phyloP scores from a whole-genome alignment of 495 filamentous ascomycete species.

The Talaromyces nanjingensis region DNA sequence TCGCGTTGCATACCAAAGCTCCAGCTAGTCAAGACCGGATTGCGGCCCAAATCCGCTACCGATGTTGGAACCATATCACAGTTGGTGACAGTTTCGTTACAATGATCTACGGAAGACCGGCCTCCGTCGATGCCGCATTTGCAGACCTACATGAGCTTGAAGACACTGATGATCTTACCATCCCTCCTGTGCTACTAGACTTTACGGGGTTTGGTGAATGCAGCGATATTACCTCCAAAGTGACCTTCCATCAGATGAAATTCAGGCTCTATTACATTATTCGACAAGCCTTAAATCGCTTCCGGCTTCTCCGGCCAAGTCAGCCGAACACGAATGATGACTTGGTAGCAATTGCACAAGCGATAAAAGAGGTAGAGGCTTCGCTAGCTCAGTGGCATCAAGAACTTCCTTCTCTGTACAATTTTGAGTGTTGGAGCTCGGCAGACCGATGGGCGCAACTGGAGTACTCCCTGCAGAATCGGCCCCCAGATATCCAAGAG shows the following conservation, averaged over 20 bases:
- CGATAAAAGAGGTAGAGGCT: constrained; percentile 9
- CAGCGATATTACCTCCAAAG: constrained; percentile 10
- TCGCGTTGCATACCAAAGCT: constrained; percentile 11
- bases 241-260: constrained; percentile 12
- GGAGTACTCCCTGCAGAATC: constrained; percentile 5
- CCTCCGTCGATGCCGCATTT: constrained; percentile 13
- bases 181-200: constrained; percentile 6
- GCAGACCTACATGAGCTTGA: constrained; percentile 12
- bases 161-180: constrained; percentile 11
- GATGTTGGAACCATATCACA: constrained; percentile 18
- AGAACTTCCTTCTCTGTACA: constrained; percentile 9
- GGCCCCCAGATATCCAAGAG: constrained; percentile 6
- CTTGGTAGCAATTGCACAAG: constrained; percentile 9
- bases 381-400: constrained; percentile 8
- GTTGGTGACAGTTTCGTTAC: constrained; percentile 16
- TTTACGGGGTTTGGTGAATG: constrained; percentile 3
- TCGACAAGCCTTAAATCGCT: constrained; percentile 11
- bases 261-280: constrained; percentile 14
- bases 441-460: constrained; percentile 9
- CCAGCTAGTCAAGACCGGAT: constrained; percentile 4
- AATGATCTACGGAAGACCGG: constrained; percentile 15
- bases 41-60: constrained; percentile 12
- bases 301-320: constrained; percentile 13
- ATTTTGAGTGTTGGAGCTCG: constrained; percentile 13
- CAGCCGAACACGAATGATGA: constrained; percentile 11